Evolutionary conservation across 768 basidiomycete genomes (phyloP).

Genomic region (Pilatotrama ljubarskyi): DNA sequence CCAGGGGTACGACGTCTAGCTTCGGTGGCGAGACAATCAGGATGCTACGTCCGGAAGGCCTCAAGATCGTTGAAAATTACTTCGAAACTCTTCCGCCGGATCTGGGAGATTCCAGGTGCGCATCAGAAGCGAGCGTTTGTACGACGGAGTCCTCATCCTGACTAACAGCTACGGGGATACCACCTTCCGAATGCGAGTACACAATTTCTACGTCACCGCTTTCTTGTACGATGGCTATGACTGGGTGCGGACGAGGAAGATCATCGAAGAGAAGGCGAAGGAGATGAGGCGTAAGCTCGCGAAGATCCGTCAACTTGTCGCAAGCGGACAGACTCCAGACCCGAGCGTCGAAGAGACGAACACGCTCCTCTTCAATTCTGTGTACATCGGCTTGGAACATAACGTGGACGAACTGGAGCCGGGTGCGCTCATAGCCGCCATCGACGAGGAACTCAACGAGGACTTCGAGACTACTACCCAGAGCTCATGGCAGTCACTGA

Average conservation of each 20-base stretch:
- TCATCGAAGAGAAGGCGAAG: constrained; percentile 85
- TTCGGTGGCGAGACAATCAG: constrained; percentile 86
- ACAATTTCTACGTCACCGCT: constrained; percentile 63
- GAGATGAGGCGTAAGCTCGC: constrained; percentile 84
- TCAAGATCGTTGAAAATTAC: constrained; percentile 74
- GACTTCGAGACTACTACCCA: constrained; percentile 73
- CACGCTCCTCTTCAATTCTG: constrained; percentile 87
- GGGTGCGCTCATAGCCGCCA: constrained; percentile 80
- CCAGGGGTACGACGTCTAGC: constrained; percentile 49
- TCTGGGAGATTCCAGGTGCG: constrained; percentile 51
- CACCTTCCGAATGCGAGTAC: constrained; percentile 53
- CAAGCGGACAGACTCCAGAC: constrained; percentile 85
- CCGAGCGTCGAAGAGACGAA: constrained; percentile 70
- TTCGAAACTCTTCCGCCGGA: constrained; percentile 68
- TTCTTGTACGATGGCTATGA: constrained; percentile 94
- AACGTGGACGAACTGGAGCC: constrained; percentile 75
- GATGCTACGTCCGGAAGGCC: constrained; percentile 61
- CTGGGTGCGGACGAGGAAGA: constrained; percentile 82
- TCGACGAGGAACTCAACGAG: constrained; percentile 86
- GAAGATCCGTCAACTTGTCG: constrained; percentile 89
- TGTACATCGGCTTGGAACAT: constrained; percentile 88
- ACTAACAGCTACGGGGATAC: constrained; percentile 45
- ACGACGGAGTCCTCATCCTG: not conserved
- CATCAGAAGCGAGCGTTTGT: not conserved
- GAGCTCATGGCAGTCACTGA: constrained; percentile 90